Conservation (phyloP, 805 yeast genomes). For the Deakozyma indianensis region DNA sequence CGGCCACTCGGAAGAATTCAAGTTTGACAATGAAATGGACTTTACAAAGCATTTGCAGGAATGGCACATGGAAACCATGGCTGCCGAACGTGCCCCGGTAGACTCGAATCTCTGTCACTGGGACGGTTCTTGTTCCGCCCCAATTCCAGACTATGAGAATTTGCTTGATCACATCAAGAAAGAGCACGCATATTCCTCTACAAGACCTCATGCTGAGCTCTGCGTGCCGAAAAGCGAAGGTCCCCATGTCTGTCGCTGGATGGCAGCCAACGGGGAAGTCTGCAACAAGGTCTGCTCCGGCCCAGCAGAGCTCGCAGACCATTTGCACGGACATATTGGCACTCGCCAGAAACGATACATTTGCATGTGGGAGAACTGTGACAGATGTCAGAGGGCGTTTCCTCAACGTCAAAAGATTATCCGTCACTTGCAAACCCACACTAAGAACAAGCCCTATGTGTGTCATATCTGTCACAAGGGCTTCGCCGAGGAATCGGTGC, state of each 20-base stretch:
- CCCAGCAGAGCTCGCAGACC: constrained; percentile 55
- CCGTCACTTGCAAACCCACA: constrained; percentile 80
- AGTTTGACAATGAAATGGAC: constrained; percentile 15
- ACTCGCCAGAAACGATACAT: constrained; percentile 54
- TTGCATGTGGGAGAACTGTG: constrained; percentile 74
- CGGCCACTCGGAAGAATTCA: constrained; percentile 17
- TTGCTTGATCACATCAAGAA: constrained; percentile 1
- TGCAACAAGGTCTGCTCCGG: constrained; percentile 40
- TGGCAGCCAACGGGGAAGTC: constrained; percentile 14
- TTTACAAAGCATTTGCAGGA: constrained; percentile 13
- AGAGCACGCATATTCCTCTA: constrained; percentile 1
- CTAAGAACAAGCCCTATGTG: constrained; percentile 64
- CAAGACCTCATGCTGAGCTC: neutral
- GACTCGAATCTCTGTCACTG: constrained; percentile 21
- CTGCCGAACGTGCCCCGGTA: neutral
- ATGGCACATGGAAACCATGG: constrained; percentile 2
- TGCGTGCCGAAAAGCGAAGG: neutral
- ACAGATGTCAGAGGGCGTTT: constrained; percentile 45
- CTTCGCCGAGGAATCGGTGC: constrained; percentile 66
- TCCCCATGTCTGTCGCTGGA: constrained; percentile 28
- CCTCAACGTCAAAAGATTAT: constrained; percentile 73
- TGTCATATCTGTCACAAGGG: constrained; percentile 56
- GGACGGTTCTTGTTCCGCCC: constrained; percentile 19
- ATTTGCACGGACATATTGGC: constrained; percentile 57
- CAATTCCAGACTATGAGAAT: constrained; percentile 2